phyloP scores from a whole-genome alignment of 805 yeast genomes.

The Clavispora asparagi region DNA sequence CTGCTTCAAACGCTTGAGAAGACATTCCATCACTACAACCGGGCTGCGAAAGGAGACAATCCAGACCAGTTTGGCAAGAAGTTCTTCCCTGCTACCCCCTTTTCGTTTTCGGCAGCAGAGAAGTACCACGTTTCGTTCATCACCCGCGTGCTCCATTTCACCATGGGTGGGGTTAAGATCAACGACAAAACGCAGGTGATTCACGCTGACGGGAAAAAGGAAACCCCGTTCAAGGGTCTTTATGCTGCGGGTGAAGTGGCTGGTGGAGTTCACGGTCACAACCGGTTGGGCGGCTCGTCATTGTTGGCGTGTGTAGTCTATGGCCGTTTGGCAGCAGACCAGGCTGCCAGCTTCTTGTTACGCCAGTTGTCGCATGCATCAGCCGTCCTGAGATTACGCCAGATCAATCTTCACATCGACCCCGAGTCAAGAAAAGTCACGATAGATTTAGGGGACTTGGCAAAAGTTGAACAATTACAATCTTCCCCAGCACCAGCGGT shows the following conservation, averaged over 20 bases:
- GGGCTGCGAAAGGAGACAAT: conserved; percentile 34
- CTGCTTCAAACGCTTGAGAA: conserved; percentile 21
- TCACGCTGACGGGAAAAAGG: conserved; percentile 21
- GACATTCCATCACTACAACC: conserved; percentile 38
- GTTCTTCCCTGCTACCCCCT: conserved; percentile 46
- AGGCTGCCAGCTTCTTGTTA: conserved; percentile 29
- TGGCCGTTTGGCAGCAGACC: conserved; percentile 40
- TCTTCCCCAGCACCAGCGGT: neutral
- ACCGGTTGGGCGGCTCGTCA: conserved; percentile 40
- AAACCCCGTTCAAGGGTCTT: conserved; percentile 29
- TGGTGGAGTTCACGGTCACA: conserved; percentile 44
- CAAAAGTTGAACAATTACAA: neutral
- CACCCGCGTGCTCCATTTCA: conserved; percentile 57
- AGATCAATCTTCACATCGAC: conserved; percentile 15
- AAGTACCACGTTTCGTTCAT: conserved; percentile 48
- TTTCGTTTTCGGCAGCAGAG: conserved; percentile 25
- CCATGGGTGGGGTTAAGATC: conserved; percentile 67
- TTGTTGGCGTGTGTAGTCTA: conserved; percentile 42
- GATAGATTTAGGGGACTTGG: conserved; percentile 27
- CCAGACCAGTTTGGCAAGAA: conserved; percentile 42
- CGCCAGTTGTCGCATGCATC: conserved; percentile 1
- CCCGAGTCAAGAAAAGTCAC: conserved; percentile 32
- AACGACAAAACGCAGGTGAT: conserved; percentile 39
- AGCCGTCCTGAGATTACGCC: conserved; percentile 11
- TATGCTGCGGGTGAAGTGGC: conserved; percentile 43